Evolutionary conservation across 805 yeast species (phyloP), one percentile per base, ranked within the genome.

Genomic region (Suhomyces kilbournensis): DNA sequence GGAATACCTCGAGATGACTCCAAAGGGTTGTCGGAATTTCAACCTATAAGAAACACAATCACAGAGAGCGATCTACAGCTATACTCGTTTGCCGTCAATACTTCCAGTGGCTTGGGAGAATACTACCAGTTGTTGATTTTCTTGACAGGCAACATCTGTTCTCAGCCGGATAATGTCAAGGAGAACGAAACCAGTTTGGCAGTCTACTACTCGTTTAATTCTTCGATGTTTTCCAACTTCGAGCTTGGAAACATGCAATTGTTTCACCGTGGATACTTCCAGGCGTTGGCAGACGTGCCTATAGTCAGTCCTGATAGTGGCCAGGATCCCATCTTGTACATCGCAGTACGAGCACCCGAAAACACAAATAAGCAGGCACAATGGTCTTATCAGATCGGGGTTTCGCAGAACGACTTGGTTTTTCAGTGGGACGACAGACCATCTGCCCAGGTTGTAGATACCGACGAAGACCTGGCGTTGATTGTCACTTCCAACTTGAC

Each of bases 301-400:
- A 53, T 59, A 6, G 14, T 51, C 7, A 39, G 38, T 7, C 28
- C 51, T 17, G 48, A 43, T n/a, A 57, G 53, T 12, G 23, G 39
- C 43, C 52, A 50, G 20, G 60, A 59, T 40, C 45, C 58, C 14
- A 56, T 61, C 2, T 56, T 75, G 17, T 74, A 72, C 56, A 70
- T 75, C 34, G 75, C 74, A 2, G 77, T 74, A 2, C 53, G 67
- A 28, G 75, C 78, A 10, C 78, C 79, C 7, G 67, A 73, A 55
- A 71, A 70, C 57, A 64, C 71, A 20, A 70, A 75, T 53, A 39
- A 35, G 10, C 52, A 71, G 1, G 70, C 68, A 15, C 42, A 48
- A n/a, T 86, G 92, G 92, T 56, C 73, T 7, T 88, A 85, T 61
- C 81, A 84, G 62, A 66, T 90, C 32, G 92, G 90, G 3, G 79